A percentile compares a stretch with the other conserved stretches of the same genome.
Evolutionary conservation across 148 eudicot species (phyloP).

Genomic region (Camellia granthamiana): DNA sequence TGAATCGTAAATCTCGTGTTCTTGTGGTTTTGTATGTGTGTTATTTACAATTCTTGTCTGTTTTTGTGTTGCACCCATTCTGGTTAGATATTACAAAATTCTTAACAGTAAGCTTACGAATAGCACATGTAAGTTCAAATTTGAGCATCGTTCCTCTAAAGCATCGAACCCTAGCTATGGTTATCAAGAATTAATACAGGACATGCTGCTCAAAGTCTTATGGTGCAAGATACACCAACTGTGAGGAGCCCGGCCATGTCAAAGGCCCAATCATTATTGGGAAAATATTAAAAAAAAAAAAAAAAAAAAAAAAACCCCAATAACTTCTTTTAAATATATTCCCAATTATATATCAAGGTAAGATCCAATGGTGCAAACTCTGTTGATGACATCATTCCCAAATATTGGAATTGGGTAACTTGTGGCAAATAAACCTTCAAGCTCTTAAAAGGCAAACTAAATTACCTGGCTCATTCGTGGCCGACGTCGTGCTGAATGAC

Average conservation of each 20-base stretch:
- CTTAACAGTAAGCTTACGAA: no score
- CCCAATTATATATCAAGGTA: no score
- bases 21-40: no score
- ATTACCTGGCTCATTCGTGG: slow-evolving; percentile 95
- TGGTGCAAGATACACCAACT: not conserved
- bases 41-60: no score
- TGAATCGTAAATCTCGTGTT: no score
- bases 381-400: not conserved
- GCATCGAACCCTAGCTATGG: not conserved
- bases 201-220: no score
- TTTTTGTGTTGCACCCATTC: no score
- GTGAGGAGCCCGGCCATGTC: not conserved
- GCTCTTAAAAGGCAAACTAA: not conserved
- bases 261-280: not conserved
- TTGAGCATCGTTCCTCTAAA: not conserved
- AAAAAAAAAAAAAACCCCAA: no score
- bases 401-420: not conserved
- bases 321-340: no score
- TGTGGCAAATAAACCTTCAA: not conserved
- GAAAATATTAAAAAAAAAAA: not conserved
- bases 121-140: not conserved
- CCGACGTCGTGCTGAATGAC: slow-evolving; percentile 85
- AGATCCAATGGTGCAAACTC: not conserved
- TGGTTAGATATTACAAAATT: no score
- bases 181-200: no score